These are phyloP conservation scores for Clonostachys rosea DNA, from an alignment of 2,329 filamentous ascomycete genomes.

Conservation along the genomic window DNA sequence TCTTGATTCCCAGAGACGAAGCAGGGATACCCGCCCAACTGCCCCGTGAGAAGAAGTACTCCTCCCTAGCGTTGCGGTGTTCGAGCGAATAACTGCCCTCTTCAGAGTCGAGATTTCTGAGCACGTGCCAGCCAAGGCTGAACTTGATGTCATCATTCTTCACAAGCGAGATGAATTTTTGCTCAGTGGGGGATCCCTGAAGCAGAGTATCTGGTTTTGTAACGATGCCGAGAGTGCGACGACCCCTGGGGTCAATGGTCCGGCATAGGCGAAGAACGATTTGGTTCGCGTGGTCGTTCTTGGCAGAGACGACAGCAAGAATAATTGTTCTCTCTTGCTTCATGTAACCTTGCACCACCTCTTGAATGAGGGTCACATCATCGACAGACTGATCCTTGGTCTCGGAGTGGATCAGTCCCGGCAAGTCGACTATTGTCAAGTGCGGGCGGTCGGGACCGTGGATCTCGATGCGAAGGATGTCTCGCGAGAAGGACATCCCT, in stretches of 20 bases:
- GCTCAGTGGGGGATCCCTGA: slow-evolving; percentile 29
- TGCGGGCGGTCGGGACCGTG: slow-evolving; percentile 41
- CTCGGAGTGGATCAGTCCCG: slow-evolving; percentile 45
- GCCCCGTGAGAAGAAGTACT: slow-evolving; percentile 34
- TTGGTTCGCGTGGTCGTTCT: slow-evolving; percentile 55
- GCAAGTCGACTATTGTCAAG: slow-evolving; percentile 55
- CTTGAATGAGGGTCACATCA: slow-evolving; percentile 21
- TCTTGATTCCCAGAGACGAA: slow-evolving; percentile 38
- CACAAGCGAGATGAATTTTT: slow-evolving; percentile 31
- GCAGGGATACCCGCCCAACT: slow-evolving; percentile 28
- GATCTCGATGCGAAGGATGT: slow-evolving; percentile 43
- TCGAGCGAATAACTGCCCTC: slow-evolving; percentile 15
- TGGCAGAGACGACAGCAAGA: slow-evolving; percentile 52
- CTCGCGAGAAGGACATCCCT: slow-evolving; percentile 32
- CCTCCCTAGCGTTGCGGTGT: slow-evolving; percentile 32
- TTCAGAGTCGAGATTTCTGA: slow-evolving; percentile 38
- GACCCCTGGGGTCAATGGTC: slow-evolving; percentile 12
- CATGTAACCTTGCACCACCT: slow-evolving; percentile 51
- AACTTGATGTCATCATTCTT: slow-evolving; percentile 40
- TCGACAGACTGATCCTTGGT: slow-evolving; percentile 37
- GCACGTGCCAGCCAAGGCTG: slow-evolving; percentile 47
- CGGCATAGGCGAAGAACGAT: slow-evolving; percentile 42
- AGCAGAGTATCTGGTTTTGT: slow-evolving; percentile 46
- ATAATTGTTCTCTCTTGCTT: slow-evolving; percentile 50
- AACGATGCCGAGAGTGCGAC: slow-evolving; percentile 49